Conservation (phyloP, 768 basidiomycete species). For the Lactifluus piperatus region DNA sequence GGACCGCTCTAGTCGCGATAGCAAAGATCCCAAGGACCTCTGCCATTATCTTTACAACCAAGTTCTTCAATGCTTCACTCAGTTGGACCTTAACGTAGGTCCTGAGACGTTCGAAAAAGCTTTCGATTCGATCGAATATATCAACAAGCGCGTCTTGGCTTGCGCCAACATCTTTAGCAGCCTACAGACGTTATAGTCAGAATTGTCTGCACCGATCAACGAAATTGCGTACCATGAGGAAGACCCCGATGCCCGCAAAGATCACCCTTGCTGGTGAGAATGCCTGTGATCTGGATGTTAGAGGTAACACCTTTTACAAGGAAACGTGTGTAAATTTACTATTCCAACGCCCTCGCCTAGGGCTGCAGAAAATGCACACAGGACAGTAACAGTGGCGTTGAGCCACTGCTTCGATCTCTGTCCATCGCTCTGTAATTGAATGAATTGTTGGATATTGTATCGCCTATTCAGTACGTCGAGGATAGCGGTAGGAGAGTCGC, state of each 20-base stretch:
- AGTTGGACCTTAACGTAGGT: background rate
- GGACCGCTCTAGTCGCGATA: background rate
- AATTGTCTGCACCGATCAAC: background rate
- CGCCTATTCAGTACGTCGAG: background rate
- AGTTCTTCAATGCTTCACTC: background rate
- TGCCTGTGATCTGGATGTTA: background rate
- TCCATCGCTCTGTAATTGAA: background rate
- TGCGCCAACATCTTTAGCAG: background rate
- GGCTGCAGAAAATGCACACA: background rate
- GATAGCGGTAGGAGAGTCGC: background rate
- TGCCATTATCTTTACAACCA: background rate
- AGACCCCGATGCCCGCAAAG: background rate
- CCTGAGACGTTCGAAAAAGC: background rate
- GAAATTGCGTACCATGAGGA: background rate
- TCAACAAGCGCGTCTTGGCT: background rate
- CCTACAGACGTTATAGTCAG: background rate
- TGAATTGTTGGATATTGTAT: background rate
- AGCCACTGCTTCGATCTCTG: background rate
- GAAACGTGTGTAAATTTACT: background rate
- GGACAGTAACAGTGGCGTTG: background rate
- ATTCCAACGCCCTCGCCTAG: background rate
- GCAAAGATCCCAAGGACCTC: constrained; percentile 2
- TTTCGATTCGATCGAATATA: background rate
- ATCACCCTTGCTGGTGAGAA: background rate
- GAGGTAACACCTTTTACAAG: background rate